Conservation (phyloP, 176 grass and related monocot genomes). For the Juncus effusus region DNA sequence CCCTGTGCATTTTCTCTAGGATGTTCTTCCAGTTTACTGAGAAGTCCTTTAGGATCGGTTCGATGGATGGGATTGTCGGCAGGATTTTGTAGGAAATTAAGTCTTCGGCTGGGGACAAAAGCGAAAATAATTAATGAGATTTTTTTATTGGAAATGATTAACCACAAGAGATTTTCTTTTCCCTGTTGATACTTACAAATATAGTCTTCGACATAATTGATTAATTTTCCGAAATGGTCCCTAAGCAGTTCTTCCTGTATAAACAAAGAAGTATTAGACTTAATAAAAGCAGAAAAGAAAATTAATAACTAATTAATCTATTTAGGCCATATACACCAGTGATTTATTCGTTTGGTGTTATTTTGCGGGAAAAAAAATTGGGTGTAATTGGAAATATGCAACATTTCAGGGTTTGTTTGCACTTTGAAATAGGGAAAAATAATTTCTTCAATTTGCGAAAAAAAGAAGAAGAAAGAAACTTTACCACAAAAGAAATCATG, state of each 20-base stretch:
- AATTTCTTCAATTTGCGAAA: neutral
- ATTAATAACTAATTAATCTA: too few relatives aligned
- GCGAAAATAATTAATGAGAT: conserved; percentile 20
- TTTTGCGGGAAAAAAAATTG: too few relatives aligned
- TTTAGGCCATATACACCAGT: too few relatives aligned
- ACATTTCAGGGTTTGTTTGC: too few relatives aligned
- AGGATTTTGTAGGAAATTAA: conserved; percentile 36
- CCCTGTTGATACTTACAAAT: conserved; percentile 54
- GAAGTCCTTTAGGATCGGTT: conserved; percentile 71
- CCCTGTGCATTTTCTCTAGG: conserved; percentile 85
- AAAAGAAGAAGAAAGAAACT: neutral
- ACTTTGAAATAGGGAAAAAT: too few relatives aligned
- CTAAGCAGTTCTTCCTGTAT: conserved; percentile 79
- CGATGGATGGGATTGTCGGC: conserved; percentile 50
- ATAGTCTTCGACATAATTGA: conserved; percentile 56
- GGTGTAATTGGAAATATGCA: too few relatives aligned
- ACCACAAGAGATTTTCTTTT: conserved; percentile 17
- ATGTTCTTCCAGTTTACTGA: conserved; percentile 60
- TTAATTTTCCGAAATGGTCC: conserved; percentile 68
- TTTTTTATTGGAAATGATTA: conserved; percentile 3
- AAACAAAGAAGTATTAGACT: conserved; percentile 18
- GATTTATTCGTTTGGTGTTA: too few relatives aligned
- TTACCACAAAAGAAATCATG: conserved; percentile 72
- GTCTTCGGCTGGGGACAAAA: conserved; percentile 64
- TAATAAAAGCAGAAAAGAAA: too few relatives aligned